Evolutionary conservation across 2,329 filamentous ascomycete genomes (phyloP), one percentile per base, ranked within the genome.

Genomic region (Metarhizium humberi): DNA sequence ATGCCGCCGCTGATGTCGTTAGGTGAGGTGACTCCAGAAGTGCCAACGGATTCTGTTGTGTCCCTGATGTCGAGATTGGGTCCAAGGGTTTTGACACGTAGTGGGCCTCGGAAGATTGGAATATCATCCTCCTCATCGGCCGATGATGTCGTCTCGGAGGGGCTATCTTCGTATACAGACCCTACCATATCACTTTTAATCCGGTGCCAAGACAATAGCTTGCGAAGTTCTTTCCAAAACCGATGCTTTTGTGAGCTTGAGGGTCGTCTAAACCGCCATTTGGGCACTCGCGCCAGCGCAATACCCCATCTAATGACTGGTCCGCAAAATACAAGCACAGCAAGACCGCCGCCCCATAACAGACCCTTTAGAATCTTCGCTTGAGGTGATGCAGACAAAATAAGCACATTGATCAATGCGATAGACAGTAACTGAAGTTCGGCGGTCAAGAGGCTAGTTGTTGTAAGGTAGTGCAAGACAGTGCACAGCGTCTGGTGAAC

Each of bases 401-500:
- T 68, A 0, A 95, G 74, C 14, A 96, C 73, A 64, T 95, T 90
- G 64, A 96, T 86, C 14, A 99, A 77, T 2, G 85, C 84, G 43
- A 88, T 82, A 0, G 92, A 92, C 16, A 97, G 79, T 10, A 99
- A 77, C 63, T 96, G 90, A 46, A 96, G 78, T 69, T 99, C 94
- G 5, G 94, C 85, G 2, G 87, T 81, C 52, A 97, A 77, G 46
- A 97, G 78, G 69, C 92, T 96, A 1, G 91, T 95, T 0, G 90
- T 92, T 1, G 92, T 92, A 59, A 97, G 78, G 66, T 88, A 85
- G 63, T 89, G 84, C 55, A 97, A 69, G 34, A 88, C 82, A 34
- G 80, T 76, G 65, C 89, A 84, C 29, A 96, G 74, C 34, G 84
- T 84, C 69, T 89, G 87, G 64, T 96, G 92, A 48, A 97, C 75